Evolutionary conservation across 1,139 yeast species (phyloP), one percentile per base, ranked within the genome.

Genomic region (Pichia sp.): DNA sequence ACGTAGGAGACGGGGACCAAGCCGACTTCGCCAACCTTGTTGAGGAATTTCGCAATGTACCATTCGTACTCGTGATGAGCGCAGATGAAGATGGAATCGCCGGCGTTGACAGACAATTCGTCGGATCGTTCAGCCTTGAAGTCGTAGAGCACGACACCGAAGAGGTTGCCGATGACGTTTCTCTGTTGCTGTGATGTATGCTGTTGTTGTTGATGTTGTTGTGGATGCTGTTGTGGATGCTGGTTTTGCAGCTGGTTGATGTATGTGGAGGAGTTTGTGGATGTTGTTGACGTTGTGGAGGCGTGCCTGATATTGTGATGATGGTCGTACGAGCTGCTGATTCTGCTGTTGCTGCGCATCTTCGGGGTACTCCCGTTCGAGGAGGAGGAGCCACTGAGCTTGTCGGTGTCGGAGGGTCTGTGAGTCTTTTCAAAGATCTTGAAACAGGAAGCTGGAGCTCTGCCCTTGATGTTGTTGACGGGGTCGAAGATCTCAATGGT

Each of bases 1-100:
- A 93, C 95, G 62, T 87, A 93, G 24, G 89, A 80, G 4, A 88
- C 94, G 0, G 99, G 99, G 12, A 93, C 95, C 48, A 93, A 73
- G 1, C 99, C 99, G 0, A 98, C 98, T 0, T 98, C 99, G 15
- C 99, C 99, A 43, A 93, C 73, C 45, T 97, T 74, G 53, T 94
- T 95, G 45, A 93, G 87, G 8, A 97, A 97, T 65, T 93, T 93
- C 14, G 98, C 98, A 50, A 93, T 94, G 61, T 90, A 91, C 99
- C 99, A 93, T 67, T 93, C 99, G 57, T 76, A 88, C 51, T 89
- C 93, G 61, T 93, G 95, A 67, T 91, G 97, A 3, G 99, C 99
- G 67, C 96, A 93, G 17, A 93, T 81, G 36, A 90, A 87, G 56
- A 93, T 77, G 58, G 88, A 85, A 62, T 93, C 99, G 33, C 97